Evolutionary conservation across 1,284 basidiomycete species (phyloP).

Genomic region (Melampsora abietis-canadensis): DNA sequence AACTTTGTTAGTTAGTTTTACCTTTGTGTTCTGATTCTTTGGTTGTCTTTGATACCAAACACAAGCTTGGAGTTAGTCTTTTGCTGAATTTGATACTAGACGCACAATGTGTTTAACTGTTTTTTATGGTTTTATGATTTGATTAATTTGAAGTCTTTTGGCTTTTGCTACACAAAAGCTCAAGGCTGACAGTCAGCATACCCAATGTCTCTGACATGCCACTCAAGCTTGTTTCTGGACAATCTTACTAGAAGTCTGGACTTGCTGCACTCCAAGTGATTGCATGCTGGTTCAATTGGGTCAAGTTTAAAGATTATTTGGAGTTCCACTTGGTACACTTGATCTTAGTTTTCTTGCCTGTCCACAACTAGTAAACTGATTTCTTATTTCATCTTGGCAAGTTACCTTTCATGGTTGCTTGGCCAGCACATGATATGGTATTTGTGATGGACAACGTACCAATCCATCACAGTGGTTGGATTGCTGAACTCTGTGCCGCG

Average conservation of each 20-base stretch:
- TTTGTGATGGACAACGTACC: constrained; percentile 7
- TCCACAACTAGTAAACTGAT: neutral
- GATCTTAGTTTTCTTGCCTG: neutral
- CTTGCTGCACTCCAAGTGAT: neutral
- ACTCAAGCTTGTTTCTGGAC: too few species aligned
- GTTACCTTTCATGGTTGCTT: constrained; percentile 1
- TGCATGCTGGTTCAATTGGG: neutral
- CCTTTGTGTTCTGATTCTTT: too few species aligned
- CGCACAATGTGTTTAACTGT: too few species aligned
- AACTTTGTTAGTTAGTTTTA: too few species aligned
- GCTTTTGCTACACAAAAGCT: too few species aligned
- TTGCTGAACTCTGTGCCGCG: neutral
- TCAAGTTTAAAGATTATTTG: constrained; percentile 4
- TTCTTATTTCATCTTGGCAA: too few species aligned
- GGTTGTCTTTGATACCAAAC: too few species aligned
- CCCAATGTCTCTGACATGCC: neutral
- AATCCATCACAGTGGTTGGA: neutral
- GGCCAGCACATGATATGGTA: neutral
- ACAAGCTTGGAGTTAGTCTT: too few species aligned
- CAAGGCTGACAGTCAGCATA: too few species aligned
- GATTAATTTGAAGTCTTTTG: too few species aligned
- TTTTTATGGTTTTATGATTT: too few species aligned
- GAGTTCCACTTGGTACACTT: neutral
- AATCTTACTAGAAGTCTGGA: neutral
- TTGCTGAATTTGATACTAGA: too few species aligned